These are phyloP conservation scores for Sporothrix luriei DNA, from an alignment of 2,329 filamentous ascomycete species.

Conservation along the genomic window DNA sequence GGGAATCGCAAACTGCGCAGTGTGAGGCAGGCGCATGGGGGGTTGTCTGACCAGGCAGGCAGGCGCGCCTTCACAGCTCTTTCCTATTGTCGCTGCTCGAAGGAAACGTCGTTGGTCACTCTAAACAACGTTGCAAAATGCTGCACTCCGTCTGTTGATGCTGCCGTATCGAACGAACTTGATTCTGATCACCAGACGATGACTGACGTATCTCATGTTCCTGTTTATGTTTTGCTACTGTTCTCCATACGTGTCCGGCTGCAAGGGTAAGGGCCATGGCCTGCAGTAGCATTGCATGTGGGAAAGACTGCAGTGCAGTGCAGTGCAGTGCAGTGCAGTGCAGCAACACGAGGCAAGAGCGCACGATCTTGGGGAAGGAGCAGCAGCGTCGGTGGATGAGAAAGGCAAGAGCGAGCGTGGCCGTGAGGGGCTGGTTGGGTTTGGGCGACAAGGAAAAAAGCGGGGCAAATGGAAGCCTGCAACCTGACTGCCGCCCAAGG, in stretches of 20 bases:
- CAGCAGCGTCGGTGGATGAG: not conserved
- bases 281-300: constrained; percentile 18
- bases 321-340: not conserved
- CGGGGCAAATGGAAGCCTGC: not conserved
- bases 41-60: constrained; percentile 9
- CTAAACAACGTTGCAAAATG: too few species aligned
- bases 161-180: not conserved
- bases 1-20: not conserved
- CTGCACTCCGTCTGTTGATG: too few species aligned
- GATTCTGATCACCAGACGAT: not conserved
- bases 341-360: constrained; percentile 12
- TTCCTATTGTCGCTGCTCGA: not conserved
- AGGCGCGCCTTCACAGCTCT: constrained; percentile 18
- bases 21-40: constrained; percentile 23
- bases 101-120: too few species aligned
- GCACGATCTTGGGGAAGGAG: not conserved
- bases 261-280: not conserved
- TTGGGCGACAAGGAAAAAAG: constrained; percentile 19
- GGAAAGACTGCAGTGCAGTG: not conserved
- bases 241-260: constrained; percentile 12
- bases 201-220: not conserved
- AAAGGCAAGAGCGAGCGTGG: constrained; percentile 6
- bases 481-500: constrained; percentile 17
- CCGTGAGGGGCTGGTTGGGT: not conserved
- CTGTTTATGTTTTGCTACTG: not conserved